Conservation (phyloP, 1,139 yeast genomes). For the Pichia sp. region DNA sequence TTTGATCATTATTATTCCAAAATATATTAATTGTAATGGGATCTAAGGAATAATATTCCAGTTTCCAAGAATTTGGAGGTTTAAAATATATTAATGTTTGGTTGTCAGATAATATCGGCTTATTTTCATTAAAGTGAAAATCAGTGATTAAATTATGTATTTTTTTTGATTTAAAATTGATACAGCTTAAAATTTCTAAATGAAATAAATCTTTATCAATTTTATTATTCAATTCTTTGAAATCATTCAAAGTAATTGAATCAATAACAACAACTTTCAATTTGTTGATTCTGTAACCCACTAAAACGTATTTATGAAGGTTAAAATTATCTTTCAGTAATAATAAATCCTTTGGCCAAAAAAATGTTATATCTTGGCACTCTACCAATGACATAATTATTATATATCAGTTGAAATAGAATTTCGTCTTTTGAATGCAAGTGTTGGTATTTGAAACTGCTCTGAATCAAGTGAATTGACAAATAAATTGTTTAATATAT, state of each 20-base stretch:
- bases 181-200: conserved; percentile 20
- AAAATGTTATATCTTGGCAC: conserved; percentile 13
- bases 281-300: conserved; percentile 23
- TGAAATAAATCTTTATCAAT: conserved; percentile 17
- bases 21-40: conserved; percentile 48
- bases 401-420: conserved; percentile 4
- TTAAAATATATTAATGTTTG: conserved; percentile 48
- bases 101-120: conserved; percentile 16
- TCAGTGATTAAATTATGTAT: conserved; percentile 13
- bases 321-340: background rate
- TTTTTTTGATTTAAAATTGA: conserved; percentile 19
- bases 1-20: conserved; percentile 38
- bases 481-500: conserved; percentile 9
- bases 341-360: conserved; percentile 28
- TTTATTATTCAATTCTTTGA: conserved; percentile 14
- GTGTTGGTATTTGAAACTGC: conserved; percentile 5
- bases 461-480: conserved; percentile 9
- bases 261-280: conserved; percentile 23
- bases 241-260: conserved; percentile 15
- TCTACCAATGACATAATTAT: background rate
- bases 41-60: conserved; percentile 73
- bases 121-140: conserved; percentile 11
- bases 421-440: conserved; percentile 12
- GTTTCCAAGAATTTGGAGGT: conserved; percentile 65
- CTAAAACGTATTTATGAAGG: conserved; percentile 14